These are phyloP conservation scores for Mycotypha africana DNA, from an alignment of 371 early-diverging fungal genomes.

Conservation along the genomic window DNA sequence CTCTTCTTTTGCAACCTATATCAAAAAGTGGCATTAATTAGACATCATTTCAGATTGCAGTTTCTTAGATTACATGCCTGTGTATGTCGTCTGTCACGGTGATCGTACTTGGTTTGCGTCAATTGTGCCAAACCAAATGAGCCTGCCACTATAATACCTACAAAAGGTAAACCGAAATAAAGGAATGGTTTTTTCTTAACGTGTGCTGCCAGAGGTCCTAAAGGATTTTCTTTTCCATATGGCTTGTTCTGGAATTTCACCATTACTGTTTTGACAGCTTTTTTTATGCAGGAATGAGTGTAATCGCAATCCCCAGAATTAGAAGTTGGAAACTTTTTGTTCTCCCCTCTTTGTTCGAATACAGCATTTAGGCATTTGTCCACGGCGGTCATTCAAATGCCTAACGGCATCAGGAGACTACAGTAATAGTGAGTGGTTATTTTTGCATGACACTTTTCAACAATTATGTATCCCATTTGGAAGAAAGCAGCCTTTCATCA, in stretches of 20 bases:
- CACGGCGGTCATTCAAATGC: background rate
- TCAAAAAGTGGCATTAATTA: background rate
- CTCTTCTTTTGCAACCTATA: constrained; percentile 58
- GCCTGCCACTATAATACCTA: constrained; percentile 50
- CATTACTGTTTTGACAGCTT: no score
- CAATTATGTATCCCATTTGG: no score
- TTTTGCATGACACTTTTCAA: no score
- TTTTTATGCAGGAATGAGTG: no score
- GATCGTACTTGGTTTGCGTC: constrained; percentile 61
- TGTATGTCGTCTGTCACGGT: constrained; percentile 42
- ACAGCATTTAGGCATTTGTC: constrained; percentile 5
- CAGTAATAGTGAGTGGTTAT: no score
- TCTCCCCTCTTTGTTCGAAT: no score
- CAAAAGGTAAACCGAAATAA: constrained; percentile 60
- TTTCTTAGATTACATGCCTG: constrained; percentile 15
- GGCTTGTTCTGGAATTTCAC: constrained; percentile 42
- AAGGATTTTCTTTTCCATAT: constrained; percentile 18
- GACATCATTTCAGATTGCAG: background rate
- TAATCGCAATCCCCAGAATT: no score
- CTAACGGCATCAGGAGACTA: no score
- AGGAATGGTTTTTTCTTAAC: constrained; percentile 48
- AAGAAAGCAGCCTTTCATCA: no score
- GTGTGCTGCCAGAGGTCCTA: constrained; percentile 27
- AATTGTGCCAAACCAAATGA: constrained; percentile 54
- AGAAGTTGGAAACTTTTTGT: no score